Percentiles rank a stretch among this genome's conserved stretches.
Conservation (phyloP, 1,139 yeast genomes). For the Scheffersomyces cryptocercus region DNA sequence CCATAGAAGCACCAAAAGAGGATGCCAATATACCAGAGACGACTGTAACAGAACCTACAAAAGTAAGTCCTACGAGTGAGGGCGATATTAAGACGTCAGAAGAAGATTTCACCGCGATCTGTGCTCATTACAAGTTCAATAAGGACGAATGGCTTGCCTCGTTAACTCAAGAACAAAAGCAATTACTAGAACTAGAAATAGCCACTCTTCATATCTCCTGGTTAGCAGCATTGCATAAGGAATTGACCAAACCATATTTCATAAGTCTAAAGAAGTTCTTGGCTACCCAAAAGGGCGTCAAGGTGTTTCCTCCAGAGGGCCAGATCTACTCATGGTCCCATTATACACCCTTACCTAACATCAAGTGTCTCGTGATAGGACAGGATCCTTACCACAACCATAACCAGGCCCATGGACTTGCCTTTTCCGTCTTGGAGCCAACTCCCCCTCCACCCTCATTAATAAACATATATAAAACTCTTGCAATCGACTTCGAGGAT, state of each 20-base stretch:
- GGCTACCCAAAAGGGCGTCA: constrained; percentile 31
- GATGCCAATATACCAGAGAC: background rate
- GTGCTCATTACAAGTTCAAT: constrained; percentile 35
- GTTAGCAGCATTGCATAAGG: constrained; percentile 68
- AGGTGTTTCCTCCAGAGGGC: constrained; percentile 70
- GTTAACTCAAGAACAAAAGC: constrained; percentile 53
- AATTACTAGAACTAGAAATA: constrained; percentile 68
- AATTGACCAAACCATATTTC: constrained; percentile 85
- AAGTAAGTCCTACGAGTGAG: background rate
- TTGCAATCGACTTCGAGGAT: constrained; percentile 70
- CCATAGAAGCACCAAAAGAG: background rate
- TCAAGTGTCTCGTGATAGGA: constrained; percentile 82
- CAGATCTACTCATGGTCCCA: constrained; percentile 95
- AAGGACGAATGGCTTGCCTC: constrained; percentile 55
- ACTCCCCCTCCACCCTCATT: constrained; percentile 89
- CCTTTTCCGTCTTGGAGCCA: constrained; percentile 87
- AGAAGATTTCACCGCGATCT: constrained; percentile 5
- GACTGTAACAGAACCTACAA: background rate
- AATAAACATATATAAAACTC: constrained; percentile 80
- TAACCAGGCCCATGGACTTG: constrained; percentile 96
- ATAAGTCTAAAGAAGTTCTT: constrained; percentile 68
- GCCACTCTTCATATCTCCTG: constrained; percentile 71
- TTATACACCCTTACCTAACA: constrained; percentile 71
- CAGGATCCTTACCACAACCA: constrained; percentile 96
- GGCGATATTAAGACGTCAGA: background rate